phyloP scores from a whole-genome alignment of 2,329 filamentous ascomycete species.

The Pezicula carpinea region DNA sequence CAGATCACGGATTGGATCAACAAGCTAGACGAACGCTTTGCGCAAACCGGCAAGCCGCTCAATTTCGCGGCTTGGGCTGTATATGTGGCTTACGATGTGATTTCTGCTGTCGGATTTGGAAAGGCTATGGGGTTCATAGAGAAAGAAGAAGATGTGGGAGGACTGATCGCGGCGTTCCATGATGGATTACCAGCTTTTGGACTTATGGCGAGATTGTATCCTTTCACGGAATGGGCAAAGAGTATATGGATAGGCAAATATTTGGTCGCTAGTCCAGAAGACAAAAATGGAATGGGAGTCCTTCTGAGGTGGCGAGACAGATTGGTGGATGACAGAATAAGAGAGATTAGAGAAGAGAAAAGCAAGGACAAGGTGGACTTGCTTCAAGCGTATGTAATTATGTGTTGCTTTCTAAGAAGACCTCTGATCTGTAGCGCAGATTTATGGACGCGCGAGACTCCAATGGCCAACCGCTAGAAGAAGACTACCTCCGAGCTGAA shows the following conservation, averaged over 20 bases:
- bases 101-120: slow-evolving; percentile 51
- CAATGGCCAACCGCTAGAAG: slow-evolving; percentile 18
- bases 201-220: slow-evolving; percentile 45
- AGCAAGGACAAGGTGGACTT: slow-evolving; percentile 41
- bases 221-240: slow-evolving; percentile 51
- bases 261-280: slow-evolving; percentile 47
- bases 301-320: slow-evolving; percentile 54
- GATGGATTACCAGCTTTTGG: slow-evolving; percentile 47
- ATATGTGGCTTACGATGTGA: slow-evolving; percentile 54
- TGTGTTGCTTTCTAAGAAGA: neutral
- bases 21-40: slow-evolving; percentile 43
- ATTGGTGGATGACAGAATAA: slow-evolving; percentile 42
- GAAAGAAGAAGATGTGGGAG: slow-evolving; percentile 45
- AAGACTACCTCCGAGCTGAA: slow-evolving; percentile 18
- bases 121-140: slow-evolving; percentile 51
- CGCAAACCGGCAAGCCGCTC: slow-evolving; percentile 37
- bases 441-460: slow-evolving; percentile 33
- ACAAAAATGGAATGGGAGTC: slow-evolving; percentile 49
- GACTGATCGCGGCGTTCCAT: slow-evolving; percentile 50
- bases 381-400: slow-evolving; percentile 40
- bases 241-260: slow-evolving; percentile 46
- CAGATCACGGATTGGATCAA: slow-evolving; percentile 46
- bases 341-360: slow-evolving; percentile 39
- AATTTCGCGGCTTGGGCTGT: slow-evolving; percentile 53
- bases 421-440: slow-evolving; percentile 1